Evolutionary conservation across 495 filamentous ascomycete genomes (phyloP), one percentile per base, ranked within the genome.

Genomic region (Penicillium nucicola): DNA sequence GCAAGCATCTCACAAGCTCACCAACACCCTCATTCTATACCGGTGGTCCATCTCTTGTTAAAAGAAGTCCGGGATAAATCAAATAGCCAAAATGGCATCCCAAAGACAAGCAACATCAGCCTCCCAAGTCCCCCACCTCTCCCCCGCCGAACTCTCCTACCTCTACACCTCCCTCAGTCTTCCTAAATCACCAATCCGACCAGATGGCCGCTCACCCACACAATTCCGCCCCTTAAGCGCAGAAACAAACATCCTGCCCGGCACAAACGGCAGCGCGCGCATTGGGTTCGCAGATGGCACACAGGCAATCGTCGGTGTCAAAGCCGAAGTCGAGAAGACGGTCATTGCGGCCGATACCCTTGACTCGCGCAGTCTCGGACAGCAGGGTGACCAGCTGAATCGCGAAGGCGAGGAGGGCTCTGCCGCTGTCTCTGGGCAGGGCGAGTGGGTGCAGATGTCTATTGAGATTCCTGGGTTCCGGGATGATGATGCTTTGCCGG

Each of bases 61-160:
- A 28, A 28, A 28, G 25, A 6, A 28, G 17, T 5, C 8, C 15
- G 43, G 18, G 43, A 33, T 20, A 32, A 18, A 17, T 13, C 9
- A 11, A 25, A 28, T 33, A 5, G 15, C 18, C 48, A 57, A 37
- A 52, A 75, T 75, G 72, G 46, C 72, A 17, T 56, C 62, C 46
- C 68, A 70, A 66, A 67, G 67, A 45, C 70, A 77, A 57, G 71
- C 74, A 43, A 69, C 66, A 17, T 76, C 71, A 22, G 72, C 74
- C 45, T 71, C 71, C 3, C 74, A 76, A 60, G 69, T 64, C 38
- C 76, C 72, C 18, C 84, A 88, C 57, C 84, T 98, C 70, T 96
- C 91, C 17, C 92, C 92, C 34, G 89, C 93, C 57, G 95, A 98
- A 70, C 89, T 97, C 58, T 89, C 92, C 66, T 98, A 96, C 78